Evolutionary conservation across 768 basidiomycete species (phyloP).

Genomic region (Mycena vitilis): DNA sequence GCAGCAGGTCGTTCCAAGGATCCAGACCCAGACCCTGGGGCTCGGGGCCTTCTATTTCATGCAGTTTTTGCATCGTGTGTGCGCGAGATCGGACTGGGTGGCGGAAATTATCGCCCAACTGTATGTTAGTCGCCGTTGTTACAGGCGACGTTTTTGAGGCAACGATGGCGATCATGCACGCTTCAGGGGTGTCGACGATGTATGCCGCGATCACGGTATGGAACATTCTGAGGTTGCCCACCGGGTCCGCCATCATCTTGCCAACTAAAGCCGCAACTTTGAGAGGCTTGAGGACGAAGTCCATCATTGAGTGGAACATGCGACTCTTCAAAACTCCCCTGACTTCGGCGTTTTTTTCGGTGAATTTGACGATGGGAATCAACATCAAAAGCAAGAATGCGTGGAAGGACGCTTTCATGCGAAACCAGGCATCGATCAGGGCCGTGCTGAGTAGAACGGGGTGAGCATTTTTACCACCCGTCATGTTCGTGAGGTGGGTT

Average conservation of each 20-base stretch:
- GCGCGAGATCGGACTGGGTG: conserved; percentile 34
- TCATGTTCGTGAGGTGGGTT: conserved; percentile 36
- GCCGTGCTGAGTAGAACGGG: conserved; percentile 33
- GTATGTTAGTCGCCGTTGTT: conserved; percentile 29
- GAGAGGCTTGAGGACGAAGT: conserved; percentile 33
- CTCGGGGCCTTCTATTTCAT: background rate
- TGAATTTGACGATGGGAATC: conserved; percentile 39
- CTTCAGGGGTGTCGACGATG: conserved; percentile 39
- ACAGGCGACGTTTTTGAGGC: conserved; percentile 34
- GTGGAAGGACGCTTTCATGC: conserved; percentile 31
- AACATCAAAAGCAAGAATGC: conserved; percentile 37
- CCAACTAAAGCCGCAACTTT: conserved; percentile 35
- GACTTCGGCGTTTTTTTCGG: conserved; percentile 22
- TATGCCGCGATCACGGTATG: conserved; percentile 35
- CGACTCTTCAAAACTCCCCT: conserved; percentile 29
- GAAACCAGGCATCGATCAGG: conserved; percentile 29
- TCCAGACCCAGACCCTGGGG: background rate
- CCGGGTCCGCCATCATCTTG: conserved; percentile 36
- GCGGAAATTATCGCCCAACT: conserved; percentile 35
- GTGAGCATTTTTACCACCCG: conserved; percentile 30
- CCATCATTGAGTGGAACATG: conserved; percentile 35
- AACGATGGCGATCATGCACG: conserved; percentile 27
- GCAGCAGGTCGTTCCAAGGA: conserved; percentile 8
- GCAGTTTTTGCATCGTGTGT: conserved; percentile 6
- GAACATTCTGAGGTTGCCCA: conserved; percentile 29